These are phyloP conservation scores for Babesia ovis DNA, from an alignment of 169 alveolate genomes.

Conservation along the genomic window DNA sequence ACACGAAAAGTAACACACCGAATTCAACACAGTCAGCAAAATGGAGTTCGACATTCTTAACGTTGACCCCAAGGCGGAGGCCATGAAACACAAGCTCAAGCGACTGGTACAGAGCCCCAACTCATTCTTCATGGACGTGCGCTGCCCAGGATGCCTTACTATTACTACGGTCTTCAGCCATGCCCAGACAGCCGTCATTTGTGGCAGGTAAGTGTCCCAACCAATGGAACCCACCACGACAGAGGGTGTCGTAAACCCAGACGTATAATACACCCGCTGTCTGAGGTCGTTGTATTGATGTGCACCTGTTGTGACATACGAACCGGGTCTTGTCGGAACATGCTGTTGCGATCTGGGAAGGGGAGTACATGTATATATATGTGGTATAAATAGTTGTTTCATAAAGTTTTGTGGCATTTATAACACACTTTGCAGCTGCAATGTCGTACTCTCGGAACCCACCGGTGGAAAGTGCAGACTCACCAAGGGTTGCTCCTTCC, in stretches of 20 bases:
- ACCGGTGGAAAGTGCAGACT: conserved; percentile 96
- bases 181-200: conserved; percentile 92
- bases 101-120: conserved; percentile 96
- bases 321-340: no score
- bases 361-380: no score
- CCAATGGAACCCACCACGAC: no score
- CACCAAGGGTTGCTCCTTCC: conserved; percentile 94
- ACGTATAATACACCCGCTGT: no score
- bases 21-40: conserved; percentile 4
- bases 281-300: no score
- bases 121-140: conserved; percentile 97
- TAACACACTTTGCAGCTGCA: conserved; percentile 81
- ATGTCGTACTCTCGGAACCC: conserved; percentile 92
- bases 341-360: no score
- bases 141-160: conserved; percentile 94
- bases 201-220: conserved; percentile 78
- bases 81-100: conserved; percentile 93
- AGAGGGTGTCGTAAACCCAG: no score
- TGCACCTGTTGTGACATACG: no score
- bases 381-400: no score
- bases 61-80: conserved; percentile 93
- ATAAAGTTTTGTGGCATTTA: no score
- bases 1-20: neutral
- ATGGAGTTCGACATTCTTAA: conserved; percentile 96
- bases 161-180: conserved; percentile 93